phyloP scores from a whole-genome alignment of 495 filamentous ascomycete genomes.

The Penicillium crystallinum region DNA sequence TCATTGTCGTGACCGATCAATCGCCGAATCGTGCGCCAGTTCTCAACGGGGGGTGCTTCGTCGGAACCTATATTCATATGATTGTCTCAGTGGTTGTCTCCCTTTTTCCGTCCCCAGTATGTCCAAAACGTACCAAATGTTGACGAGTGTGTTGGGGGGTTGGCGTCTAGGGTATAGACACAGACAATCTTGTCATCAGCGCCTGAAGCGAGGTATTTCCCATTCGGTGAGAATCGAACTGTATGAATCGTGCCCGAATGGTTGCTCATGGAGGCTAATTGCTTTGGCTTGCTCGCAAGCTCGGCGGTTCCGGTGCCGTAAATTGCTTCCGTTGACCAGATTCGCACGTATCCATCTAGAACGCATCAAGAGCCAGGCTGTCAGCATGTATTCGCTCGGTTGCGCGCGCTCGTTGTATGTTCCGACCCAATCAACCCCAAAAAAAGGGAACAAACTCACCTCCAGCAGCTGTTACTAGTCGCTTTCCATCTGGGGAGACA shows the following conservation, averaged over 20 bases:
- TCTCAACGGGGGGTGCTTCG: slow-evolving; percentile 88
- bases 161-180: slow-evolving; percentile 84
- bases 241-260: slow-evolving; percentile 97
- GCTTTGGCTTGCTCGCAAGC: slow-evolving; percentile 71
- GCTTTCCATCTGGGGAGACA: slow-evolving; percentile 86
- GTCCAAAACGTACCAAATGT: slow-evolving; percentile 62
- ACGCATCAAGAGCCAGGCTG: slow-evolving; percentile 4
- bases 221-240: slow-evolving; percentile 90
- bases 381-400: slow-evolving; percentile 7
- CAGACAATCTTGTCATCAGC: slow-evolving; percentile 98
- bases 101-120: background rate
- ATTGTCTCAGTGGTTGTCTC: background rate
- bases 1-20: slow-evolving; percentile 97
- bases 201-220: slow-evolving; percentile 88
- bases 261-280: slow-evolving; percentile 95
- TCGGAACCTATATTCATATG: slow-evolving; percentile 59
- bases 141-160: slow-evolving; percentile 63
- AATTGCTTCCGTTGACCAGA: slow-evolving; percentile 96
- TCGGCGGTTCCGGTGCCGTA: slow-evolving; percentile 65
- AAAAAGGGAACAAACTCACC: slow-evolving; percentile 45
- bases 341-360: slow-evolving; percentile 88
- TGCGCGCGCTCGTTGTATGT: background rate
- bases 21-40: slow-evolving; percentile 90
- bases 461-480: slow-evolving; percentile 90
- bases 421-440: background rate